phyloP scores from a whole-genome alignment of 371 early-diverging fungal genomes.

The Circinella minor region DNA sequence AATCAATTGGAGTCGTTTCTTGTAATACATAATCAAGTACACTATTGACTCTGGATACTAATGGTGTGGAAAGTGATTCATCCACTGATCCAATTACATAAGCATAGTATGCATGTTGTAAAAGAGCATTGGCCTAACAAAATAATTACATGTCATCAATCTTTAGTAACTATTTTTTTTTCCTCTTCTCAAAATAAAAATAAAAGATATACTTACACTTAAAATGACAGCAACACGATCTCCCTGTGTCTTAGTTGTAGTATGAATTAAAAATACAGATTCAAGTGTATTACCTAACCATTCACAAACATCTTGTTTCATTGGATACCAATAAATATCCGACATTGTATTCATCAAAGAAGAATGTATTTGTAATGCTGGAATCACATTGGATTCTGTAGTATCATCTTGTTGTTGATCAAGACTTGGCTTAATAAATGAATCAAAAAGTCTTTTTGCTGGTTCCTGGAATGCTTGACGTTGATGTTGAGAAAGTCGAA shows the following conservation, averaged over 20 bases:
- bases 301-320: constrained; percentile 16
- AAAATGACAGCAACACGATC: constrained; percentile 15
- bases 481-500: constrained; percentile 52
- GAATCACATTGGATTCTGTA: constrained; percentile 26
- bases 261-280: not conserved
- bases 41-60: constrained; percentile 18
- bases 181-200: not conserved
- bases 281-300: constrained; percentile 17
- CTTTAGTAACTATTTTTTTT: not conserved
- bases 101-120: constrained; percentile 42
- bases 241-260: constrained; percentile 1
- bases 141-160: not conserved
- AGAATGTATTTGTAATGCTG: constrained; percentile 57
- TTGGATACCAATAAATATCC: constrained; percentile 41
- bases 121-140: constrained; percentile 35
- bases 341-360: constrained; percentile 47
- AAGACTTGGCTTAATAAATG: constrained; percentile 35
- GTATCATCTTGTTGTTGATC: constrained; percentile 13
- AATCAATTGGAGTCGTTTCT: constrained; percentile 1
- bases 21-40: constrained; percentile 31
- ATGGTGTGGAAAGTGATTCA: constrained; percentile 2
- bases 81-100: constrained; percentile 5
- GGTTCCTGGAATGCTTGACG: constrained; percentile 24
- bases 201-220: constrained; percentile 15
- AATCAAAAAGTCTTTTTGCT: constrained; percentile 13